Evolutionary conservation across 192 early-diverging fungal species (phyloP).

Genomic region (Coemansia sp.): DNA sequence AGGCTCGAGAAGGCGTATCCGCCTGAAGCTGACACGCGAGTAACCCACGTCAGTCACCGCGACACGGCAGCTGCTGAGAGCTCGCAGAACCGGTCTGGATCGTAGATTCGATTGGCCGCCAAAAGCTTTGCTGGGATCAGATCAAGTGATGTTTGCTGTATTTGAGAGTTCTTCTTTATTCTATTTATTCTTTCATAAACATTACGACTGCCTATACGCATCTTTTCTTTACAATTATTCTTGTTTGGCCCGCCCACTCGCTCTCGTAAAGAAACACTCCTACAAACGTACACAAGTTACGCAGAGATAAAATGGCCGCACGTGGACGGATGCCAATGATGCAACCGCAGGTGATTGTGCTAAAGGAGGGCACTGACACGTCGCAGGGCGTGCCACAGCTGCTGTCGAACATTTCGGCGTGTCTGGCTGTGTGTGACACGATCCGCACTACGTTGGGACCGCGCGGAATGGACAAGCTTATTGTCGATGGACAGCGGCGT

Average conservation of each 20-base stretch:
- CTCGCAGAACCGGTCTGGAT: neutral
- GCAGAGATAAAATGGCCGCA: conserved; percentile 36
- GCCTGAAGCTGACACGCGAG: conserved; percentile 32
- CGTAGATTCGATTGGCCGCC: neutral
- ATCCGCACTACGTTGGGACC: conserved; percentile 96
- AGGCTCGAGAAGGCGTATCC: conserved; percentile 40
- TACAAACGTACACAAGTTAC: neutral
- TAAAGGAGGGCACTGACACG: conserved; percentile 98
- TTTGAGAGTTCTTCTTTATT: neutral
- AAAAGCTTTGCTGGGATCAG: neutral
- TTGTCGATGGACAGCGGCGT: conserved; percentile 87
- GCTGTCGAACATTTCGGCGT: conserved; percentile 96
- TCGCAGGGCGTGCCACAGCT: conserved; percentile 98
- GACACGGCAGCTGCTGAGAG: conserved; percentile 8
- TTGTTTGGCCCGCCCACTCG: too few species aligned
- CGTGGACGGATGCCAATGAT: conserved; percentile 51
- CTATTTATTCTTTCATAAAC: neutral
- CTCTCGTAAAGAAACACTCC: neutral
- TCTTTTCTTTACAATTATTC: neutral
- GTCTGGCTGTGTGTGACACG: conserved; percentile 90
- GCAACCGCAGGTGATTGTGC: conserved; percentile 99
- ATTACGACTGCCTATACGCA: neutral
- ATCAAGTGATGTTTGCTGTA: conserved; percentile 2
- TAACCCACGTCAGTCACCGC: conserved; percentile 29
- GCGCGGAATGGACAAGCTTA: conserved; percentile 99